Evolutionary conservation across 805 yeast genomes (phyloP).

Genomic region (Nakazawaea pomicola): DNA sequence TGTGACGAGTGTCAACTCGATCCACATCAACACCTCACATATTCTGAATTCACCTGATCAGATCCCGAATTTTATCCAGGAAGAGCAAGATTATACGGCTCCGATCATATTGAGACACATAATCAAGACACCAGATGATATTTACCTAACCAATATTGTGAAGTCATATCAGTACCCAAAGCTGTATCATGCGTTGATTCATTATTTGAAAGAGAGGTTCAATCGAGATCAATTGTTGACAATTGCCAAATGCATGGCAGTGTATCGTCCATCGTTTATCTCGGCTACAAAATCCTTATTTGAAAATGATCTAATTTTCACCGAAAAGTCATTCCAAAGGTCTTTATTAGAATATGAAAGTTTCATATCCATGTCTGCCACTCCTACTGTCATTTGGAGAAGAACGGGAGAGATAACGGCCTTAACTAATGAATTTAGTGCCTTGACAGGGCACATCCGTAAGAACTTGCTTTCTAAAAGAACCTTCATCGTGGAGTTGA

Average conservation of each 20-base stretch:
- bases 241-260: conserved; percentile 54
- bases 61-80: conserved; percentile 35
- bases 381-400: conserved; percentile 83
- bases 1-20: conserved; percentile 1
- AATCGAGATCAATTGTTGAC: conserved; percentile 30
- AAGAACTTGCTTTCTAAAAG: conserved; percentile 54
- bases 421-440: conserved; percentile 67
- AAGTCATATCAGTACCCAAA: conserved; percentile 58
- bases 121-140: conserved; percentile 46
- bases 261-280: conserved; percentile 71
- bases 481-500: conserved; percentile 69
- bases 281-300: conserved; percentile 69
- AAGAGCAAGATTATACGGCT: conserved; percentile 42
- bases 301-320: conserved; percentile 64
- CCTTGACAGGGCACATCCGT: conserved; percentile 59
- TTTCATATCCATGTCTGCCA: conserved; percentile 54
- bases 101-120: conserved; percentile 55
- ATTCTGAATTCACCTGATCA: conserved; percentile 9
- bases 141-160: conserved; percentile 35
- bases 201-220: conserved; percentile 49
- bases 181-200: conserved; percentile 56
- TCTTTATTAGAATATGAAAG: conserved; percentile 52
- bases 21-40: conserved; percentile 5
- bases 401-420: conserved; percentile 83
- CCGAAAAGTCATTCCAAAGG: conserved; percentile 54